Evolutionary conservation across 371 early-diverging fungal genomes (phyloP).

Genomic region (Mucor saturninus): DNA sequence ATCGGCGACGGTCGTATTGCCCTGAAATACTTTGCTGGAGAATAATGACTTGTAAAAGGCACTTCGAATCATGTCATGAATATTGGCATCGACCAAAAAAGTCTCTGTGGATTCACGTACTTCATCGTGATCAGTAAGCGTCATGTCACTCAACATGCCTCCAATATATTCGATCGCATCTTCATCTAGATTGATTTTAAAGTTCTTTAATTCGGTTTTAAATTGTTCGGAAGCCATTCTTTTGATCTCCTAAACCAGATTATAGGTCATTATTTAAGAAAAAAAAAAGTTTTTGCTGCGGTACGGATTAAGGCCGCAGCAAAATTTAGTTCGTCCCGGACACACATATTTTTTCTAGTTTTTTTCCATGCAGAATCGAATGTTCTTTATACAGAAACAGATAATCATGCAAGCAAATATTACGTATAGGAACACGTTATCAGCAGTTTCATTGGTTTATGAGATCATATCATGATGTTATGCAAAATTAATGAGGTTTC

Average conservation of each 20-base stretch:
- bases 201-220: constrained; percentile 13
- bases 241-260: neutral
- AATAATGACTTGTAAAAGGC: constrained; percentile 43
- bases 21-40: constrained; percentile 5
- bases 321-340: neutral
- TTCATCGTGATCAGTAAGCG: constrained; percentile 36
- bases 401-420: too few species aligned
- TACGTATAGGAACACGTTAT: too few species aligned
- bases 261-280: too few species aligned
- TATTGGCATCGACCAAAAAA: constrained; percentile 68
- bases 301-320: neutral
- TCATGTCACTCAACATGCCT: constrained; percentile 47
- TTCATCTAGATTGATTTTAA: constrained; percentile 46
- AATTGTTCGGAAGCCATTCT: constrained; percentile 25
- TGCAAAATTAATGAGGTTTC: too few species aligned
- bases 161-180: constrained; percentile 55
- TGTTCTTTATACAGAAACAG: too few species aligned
- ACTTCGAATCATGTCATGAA: constrained; percentile 48
- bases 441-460: too few species aligned
- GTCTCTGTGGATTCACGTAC: constrained; percentile 70
- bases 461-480: too few species aligned
- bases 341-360: neutral
- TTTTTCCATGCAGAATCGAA: too few species aligned
- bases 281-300: too few species aligned
- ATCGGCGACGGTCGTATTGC: neutral